A percentile compares a stretch with the other conserved stretches of the same genome.
Conservation (phyloP, 345 rosid species). For the Populus pruinosa region DNA sequence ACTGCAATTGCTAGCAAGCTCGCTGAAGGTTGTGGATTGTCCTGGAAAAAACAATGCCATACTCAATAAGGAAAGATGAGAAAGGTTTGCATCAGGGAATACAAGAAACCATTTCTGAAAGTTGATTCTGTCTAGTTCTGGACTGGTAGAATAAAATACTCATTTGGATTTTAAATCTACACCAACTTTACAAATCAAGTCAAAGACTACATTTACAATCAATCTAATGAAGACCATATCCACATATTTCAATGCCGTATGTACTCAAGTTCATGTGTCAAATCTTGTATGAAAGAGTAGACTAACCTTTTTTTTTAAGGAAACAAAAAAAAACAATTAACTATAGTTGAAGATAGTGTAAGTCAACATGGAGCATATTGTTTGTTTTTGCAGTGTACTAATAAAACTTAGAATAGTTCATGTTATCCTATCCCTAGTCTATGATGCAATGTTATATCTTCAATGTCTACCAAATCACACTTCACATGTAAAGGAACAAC, state of each 20-base stretch:
- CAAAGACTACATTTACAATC: not conserved
- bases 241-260: not conserved
- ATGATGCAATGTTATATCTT: not conserved
- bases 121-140: not conserved
- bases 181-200: not conserved
- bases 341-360: not conserved
- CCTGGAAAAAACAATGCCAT: slow-evolving; percentile 28
- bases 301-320: not conserved
- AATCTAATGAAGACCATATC: not conserved
- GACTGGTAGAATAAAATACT: not conserved
- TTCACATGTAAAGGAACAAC: not conserved
- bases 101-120: not conserved
- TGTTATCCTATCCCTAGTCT: not conserved
- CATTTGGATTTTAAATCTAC: not conserved
- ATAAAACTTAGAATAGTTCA: not conserved
- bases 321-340: not conserved
- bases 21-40: slow-evolving; percentile 26
- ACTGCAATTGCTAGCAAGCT: slow-evolving; percentile 68
- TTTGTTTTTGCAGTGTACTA: not conserved
- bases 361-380: not conserved
- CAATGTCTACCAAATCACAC: not conserved
- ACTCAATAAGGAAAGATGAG: not conserved
- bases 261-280: not conserved
- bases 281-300: not conserved
- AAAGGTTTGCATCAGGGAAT: not conserved